Percentiles rank a stretch among this genome's conserved stretches.
Conservation (phyloP, 495 filamentous ascomycete species). For the Neurospora discreta region DNA sequence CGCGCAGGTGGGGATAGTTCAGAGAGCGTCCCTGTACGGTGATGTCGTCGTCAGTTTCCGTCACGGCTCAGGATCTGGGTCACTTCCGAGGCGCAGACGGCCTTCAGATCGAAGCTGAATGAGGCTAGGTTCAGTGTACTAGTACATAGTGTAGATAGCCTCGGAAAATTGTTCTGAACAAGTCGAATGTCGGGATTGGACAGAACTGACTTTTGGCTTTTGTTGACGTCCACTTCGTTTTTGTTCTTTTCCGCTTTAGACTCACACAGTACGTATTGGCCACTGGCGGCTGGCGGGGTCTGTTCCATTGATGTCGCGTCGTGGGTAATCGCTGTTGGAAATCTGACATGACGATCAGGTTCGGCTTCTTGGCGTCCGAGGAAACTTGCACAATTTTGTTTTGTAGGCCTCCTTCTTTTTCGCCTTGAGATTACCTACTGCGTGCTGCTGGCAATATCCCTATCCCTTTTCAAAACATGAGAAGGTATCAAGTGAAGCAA, state of each 20-base stretch:
- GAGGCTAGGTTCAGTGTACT: background rate
- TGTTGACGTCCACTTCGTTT: background rate
- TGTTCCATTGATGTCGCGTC: background rate
- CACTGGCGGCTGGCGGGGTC: background rate
- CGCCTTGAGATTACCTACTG: background rate
- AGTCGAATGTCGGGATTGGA: background rate
- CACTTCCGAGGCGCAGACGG: background rate
- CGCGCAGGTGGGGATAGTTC: constrained; percentile 1
- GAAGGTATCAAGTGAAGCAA: background rate
- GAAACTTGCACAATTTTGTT: background rate
- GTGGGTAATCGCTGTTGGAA: background rate
- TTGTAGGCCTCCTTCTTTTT: background rate
- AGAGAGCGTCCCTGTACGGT: background rate
- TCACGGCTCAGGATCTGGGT: background rate
- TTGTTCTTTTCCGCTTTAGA: background rate
- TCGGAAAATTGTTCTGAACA: background rate
- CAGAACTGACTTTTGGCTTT: background rate
- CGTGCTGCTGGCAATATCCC: too few species aligned
- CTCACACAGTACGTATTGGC: background rate
- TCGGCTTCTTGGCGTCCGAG: background rate
- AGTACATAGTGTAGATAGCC: background rate
- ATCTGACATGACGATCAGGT: background rate
- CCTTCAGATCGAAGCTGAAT: background rate
- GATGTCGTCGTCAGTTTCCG: constrained; percentile 1
- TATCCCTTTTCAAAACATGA: background rate